Base-by-base conservation (phyloP, 805 yeast species). In the Yamadazyma sp. region DNA sequence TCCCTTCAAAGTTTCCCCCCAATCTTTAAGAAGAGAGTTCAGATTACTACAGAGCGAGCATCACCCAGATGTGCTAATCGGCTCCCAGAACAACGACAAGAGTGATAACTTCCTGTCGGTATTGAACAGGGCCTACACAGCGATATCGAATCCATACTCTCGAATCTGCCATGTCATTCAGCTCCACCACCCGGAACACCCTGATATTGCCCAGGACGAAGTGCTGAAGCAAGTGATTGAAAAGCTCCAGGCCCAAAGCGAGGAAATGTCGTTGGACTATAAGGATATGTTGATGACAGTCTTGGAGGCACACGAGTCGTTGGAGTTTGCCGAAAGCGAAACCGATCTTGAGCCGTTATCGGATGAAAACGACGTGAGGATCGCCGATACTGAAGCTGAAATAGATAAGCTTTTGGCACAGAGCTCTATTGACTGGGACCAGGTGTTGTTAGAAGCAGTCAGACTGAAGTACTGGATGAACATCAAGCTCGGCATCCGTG, bases 401-500 rank as follows among this genome's bases (percentile, higher is more conserved):
- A 60, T 91, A 34, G 70, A 70, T 2, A 46, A 57, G 5, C 70
- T 82, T 2, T 77, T 82, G 48, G 19, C 52, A 2, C 42, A 47
- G 1, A 46, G 67, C n/a, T 54, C 55, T 1, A 40, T 61, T 3
- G 71, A 81, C 32, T 78, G 79, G 67, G 76, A 78, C 8, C 52
- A 59, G 1, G 83, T 91, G 10, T 79, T 83, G 35, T 60, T 73
- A 37, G 80, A 79, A 42, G 82, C 95, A 1, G 76, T 88, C 16
- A 76, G 75, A 46, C 63, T 91, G 45, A 85, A 85, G 57, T 91
- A 89, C 56, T 89, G 96, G 95, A 70, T 71, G 33, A 90, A 85
- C 54, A 78, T 91, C 22, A 77, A 77, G 33, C 73, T 73, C 27
- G 88, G 87, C 5, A 72, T 89, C 29, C 79, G 77, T 58, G 88